These are phyloP conservation scores for Fusarium nurragi DNA, from an alignment of 2,329 filamentous ascomycete genomes.

Conservation along the genomic window DNA sequence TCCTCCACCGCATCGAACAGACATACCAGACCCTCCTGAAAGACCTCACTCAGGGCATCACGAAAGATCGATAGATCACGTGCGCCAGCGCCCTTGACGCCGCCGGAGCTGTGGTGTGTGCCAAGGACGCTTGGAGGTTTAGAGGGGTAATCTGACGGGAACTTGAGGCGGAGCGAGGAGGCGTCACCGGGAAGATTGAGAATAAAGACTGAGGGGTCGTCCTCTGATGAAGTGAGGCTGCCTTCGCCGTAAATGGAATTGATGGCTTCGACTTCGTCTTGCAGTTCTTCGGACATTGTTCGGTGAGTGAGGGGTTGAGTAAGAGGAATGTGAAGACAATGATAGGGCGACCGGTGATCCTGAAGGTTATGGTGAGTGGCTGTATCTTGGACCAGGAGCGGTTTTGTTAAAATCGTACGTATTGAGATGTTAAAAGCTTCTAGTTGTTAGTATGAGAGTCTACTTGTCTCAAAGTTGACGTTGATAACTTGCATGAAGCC, in stretches of 20 bases:
- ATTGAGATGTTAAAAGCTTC: neutral
- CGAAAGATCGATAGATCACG: slow-evolving; percentile 75
- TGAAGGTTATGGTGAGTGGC: neutral
- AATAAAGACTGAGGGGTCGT: slow-evolving; percentile 57
- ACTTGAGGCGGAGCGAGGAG: slow-evolving; percentile 70
- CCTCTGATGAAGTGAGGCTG: slow-evolving; percentile 62
- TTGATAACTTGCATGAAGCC: slow-evolving; percentile 24
- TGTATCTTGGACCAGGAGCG: neutral
- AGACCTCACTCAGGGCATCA: slow-evolving; percentile 73
- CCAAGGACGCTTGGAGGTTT: slow-evolving; percentile 77
- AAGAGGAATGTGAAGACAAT: neutral
- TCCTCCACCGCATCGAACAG: slow-evolving; percentile 92
- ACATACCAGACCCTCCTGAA: slow-evolving; percentile 79
- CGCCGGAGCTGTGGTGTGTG: slow-evolving; percentile 82
- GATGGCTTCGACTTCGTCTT: slow-evolving; percentile 81
- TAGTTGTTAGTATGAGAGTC: slow-evolving; percentile 6
- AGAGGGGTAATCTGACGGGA: slow-evolving; percentile 79
- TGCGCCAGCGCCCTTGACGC: slow-evolving; percentile 76
- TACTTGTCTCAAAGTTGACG: slow-evolving; percentile 10
- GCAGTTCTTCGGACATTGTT: slow-evolving; percentile 67
- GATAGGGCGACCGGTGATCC: neutral
- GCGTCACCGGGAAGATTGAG: slow-evolving; percentile 73
- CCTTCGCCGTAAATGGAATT: slow-evolving; percentile 83
- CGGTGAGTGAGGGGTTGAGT: slow-evolving; percentile 19
- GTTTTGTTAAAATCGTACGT: neutral